Evolutionary conservation across 176 grass and related monocot species (phyloP).

Genomic region (Zizania latifolia): DNA sequence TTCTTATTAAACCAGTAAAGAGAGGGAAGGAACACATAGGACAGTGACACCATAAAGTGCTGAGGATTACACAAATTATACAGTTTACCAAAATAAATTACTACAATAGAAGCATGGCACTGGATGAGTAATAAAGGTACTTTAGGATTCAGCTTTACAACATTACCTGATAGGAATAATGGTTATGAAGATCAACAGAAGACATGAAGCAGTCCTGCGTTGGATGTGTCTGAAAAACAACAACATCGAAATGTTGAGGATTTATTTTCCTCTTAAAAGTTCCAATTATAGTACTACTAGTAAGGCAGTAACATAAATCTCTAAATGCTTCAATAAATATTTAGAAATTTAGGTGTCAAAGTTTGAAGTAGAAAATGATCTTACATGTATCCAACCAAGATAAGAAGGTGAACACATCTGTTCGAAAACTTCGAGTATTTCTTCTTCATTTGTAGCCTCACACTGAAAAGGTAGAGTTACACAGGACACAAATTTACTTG

Average conservation of each 20-base stretch:
- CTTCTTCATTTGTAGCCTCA: slow-evolving; percentile 61
- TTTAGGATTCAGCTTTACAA: no score
- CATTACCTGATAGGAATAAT: slow-evolving; percentile 60
- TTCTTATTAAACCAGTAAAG: no score
- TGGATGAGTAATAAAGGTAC: no score
- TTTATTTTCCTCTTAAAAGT: not conserved
- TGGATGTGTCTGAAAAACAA: slow-evolving; percentile 49
- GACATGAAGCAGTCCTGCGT: slow-evolving; percentile 62
- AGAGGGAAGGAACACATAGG: no score
- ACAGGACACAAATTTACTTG: no score
- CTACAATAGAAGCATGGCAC: no score
- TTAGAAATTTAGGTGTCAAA: no score
- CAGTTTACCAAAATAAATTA: no score
- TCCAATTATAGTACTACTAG: no score
- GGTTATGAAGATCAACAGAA: slow-evolving; percentile 63
- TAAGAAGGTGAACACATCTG: slow-evolving; percentile 48
- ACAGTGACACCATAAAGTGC: no score
- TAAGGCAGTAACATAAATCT: not conserved
- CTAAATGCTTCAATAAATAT: not conserved
- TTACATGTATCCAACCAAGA: slow-evolving; percentile 73
- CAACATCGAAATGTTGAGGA: not conserved
- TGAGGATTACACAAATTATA: no score
- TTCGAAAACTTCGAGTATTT: slow-evolving; percentile 55
- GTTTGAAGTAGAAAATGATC: not conserved
- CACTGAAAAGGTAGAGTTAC: slow-evolving; percentile 19